Base-by-base conservation (phyloP, 495 filamentous ascomycete species). In the Penicillium macrosclerotiorum region DNA sequence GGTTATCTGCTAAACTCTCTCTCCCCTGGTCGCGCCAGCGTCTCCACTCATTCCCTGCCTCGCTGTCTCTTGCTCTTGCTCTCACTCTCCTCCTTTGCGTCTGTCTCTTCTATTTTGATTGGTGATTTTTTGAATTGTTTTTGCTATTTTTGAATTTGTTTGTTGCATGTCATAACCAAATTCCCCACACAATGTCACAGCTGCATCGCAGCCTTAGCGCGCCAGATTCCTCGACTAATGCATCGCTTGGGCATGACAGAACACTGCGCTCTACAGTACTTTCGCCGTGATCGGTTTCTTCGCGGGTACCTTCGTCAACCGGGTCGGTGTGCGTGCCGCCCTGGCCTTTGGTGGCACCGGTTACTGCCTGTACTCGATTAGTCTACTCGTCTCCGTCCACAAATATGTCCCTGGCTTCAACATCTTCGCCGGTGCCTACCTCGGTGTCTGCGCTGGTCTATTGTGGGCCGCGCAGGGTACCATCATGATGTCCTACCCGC, bases 351-450 rank as follows among this genome's bases (percentile, higher is more conserved):
- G 74, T 43, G 74, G 74, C 32, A 47, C 73, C 25, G 72, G 72
- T 26, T 77, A 77, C 54, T 56, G 46, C 27, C 51, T 77, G 37
- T 77, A 77, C 49, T 55, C 72, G 3, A 63, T 66, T 17, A 69
- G 65, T 51, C 65, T 69, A 22, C 49, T 76, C 13, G 65, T 68
- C 59, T 95, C 87, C 64, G 88, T 82, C 47, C 86, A 91, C 59
- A 83, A 73, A 18, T 29, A 75, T 32, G 91, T 90, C 53, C 63
- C 60, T 18, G 88, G 83, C 5, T 90, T 92, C 63, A 85, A 86
- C 62, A 80, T 89, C 45, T 89, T 89, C 45, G 68, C 75, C 17
- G 75, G 75, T 24, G 67, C 65, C 18, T 57, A 73, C 8, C 67
- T 78, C 5, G 75, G 75, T 53, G 53, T 72, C 24, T 72, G 73